Base-by-base conservation (phyloP, 257 asterid species). In the Leonotis leonurus region DNA sequence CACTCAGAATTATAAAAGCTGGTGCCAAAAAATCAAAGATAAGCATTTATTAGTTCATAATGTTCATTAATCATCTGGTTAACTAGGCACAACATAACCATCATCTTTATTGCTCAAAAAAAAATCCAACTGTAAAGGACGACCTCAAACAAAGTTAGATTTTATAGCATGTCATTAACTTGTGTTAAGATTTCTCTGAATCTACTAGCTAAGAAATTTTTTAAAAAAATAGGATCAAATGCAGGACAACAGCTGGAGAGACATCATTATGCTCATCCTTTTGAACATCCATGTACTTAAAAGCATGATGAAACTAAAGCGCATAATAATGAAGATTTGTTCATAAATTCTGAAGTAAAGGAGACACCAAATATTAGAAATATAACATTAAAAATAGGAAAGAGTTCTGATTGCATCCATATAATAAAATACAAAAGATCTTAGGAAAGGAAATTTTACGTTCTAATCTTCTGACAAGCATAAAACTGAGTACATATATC, bases 51-150 rank as follows among this genome's bases (percentile, higher is more conserved):
- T n/a, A n/a, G n/a, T n/a, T n/a, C n/a, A n/a, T n/a, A n/a, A n/a
- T n/a, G n/a, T n/a, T n/a, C n/a, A n/a, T n/a, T n/a, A n/a, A n/a
- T n/a, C n/a, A n/a, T n/a, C n/a, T n/a, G n/a, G n/a, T n/a, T n/a
- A n/a, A n/a, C n/a, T n/a, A n/a, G n/a, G n/a, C n/a, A n/a, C n/a
- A n/a, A n/a, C n/a, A n/a, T n/a, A n/a, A 25, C 25, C 41, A n/a
- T 56, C 49, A 64, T 21, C 56, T 39, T 29, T 11, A 40, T 32
- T 20, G 44, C 58, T 25, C 8, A 44, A 2, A 24, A n/a, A n/a
- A n/a, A n/a, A 41, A 30, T n/a, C 53, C 65, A 45, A 56, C 53
- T 67, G 53, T 55, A 45, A n/a, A 22, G 7, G 8, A 49, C 30
- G 40, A 48, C 44, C 24, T 4, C 55, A 14, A 50, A 11, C 60